These are phyloP conservation scores for Eimeria necatrix DNA, from an alignment of 169 alveolate species.

Conservation along the genomic window DNA sequence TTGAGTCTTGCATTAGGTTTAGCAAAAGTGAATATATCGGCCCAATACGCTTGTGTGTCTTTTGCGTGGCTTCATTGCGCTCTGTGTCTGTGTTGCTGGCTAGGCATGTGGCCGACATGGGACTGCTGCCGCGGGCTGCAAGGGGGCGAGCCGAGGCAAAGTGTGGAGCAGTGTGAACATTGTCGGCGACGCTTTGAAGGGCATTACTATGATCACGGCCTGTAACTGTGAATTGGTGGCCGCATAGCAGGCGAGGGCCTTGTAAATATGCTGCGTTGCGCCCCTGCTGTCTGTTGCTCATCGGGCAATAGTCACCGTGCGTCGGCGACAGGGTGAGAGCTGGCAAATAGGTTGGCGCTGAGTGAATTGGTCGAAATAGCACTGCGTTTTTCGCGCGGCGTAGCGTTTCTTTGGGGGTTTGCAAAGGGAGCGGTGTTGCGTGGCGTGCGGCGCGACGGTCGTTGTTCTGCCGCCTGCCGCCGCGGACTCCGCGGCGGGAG, in stretches of 20 bases:
- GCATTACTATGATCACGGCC: constrained; percentile 13
- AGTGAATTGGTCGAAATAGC: background rate
- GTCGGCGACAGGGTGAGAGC: background rate
- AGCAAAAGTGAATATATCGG: too few species aligned
- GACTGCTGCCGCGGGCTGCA: constrained; percentile 36
- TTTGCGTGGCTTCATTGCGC: background rate
- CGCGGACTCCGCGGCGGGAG: too few species aligned
- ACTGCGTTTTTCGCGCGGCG: background rate
- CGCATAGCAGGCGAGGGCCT: constrained; percentile 26
- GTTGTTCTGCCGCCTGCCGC: background rate
- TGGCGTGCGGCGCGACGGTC: background rate
- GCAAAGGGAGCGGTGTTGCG: background rate
- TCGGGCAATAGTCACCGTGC: constrained; percentile 23
- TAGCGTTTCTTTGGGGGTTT: background rate
- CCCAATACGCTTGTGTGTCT: too few species aligned
- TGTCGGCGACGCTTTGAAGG: background rate
- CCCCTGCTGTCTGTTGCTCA: constrained; percentile 32
- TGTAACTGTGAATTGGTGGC: constrained; percentile 23
- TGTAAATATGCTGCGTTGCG: constrained; percentile 54
- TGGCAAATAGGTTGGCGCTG: background rate
- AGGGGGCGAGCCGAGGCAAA: constrained; percentile 4
- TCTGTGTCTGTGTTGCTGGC: background rate
- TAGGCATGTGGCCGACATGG: constrained; percentile 39
- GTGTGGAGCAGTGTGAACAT: background rate
- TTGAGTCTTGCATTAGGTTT: too few species aligned